Base-by-base conservation (phyloP, 2,329 filamentous ascomycete genomes). In the Ceratocystis cubensis region DNA sequence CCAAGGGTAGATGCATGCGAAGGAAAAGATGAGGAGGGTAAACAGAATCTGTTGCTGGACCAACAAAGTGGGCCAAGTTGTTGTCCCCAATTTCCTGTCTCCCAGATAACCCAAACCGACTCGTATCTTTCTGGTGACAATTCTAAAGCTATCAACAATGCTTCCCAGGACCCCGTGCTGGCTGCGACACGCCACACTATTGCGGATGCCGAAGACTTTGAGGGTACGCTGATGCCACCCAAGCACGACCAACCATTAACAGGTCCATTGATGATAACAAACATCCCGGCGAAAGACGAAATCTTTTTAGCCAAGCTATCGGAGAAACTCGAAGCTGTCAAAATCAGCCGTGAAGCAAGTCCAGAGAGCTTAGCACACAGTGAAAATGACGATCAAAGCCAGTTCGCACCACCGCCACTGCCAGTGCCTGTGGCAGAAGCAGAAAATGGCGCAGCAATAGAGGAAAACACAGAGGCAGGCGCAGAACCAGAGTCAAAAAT, bases 211-310 rank as follows among this genome's bases (percentile, higher is more conserved):
- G 44, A 33, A 3, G 59, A 63, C 45, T 61, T 63, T 25, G 69
- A 70, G 6, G 41, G 73, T 20, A 61, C 72, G 4, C 70, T 79
- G 44, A 76, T 80, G 33, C 74, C 77, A 3, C 71, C 72, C 7
- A 76, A 79, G 15, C 73, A 75, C 3, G 82, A 84, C 68, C 74
- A 72, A 0, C 74, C 75, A 22, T 74, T 84, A 41, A 80, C 77
- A 65, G 82, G 80, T 0, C 82, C 82, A 7, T 70, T 84, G 63
- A 81, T 80, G 75, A 75, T 84, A 46, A 76, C 78, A 67, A 84
- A 84, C 69, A 79, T 81, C 67, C 81, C 81, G 0, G 80, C 79
- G 1, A 77, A 82, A 62, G 82, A 84, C 67, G 82, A 83, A 70
- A 74, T 80, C 25, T 84, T 84, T 69, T 79, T 81, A 63, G 75